phyloP scores from a whole-genome alignment of 441 rosid species.

The Rhodomyrtus psidioides region DNA sequence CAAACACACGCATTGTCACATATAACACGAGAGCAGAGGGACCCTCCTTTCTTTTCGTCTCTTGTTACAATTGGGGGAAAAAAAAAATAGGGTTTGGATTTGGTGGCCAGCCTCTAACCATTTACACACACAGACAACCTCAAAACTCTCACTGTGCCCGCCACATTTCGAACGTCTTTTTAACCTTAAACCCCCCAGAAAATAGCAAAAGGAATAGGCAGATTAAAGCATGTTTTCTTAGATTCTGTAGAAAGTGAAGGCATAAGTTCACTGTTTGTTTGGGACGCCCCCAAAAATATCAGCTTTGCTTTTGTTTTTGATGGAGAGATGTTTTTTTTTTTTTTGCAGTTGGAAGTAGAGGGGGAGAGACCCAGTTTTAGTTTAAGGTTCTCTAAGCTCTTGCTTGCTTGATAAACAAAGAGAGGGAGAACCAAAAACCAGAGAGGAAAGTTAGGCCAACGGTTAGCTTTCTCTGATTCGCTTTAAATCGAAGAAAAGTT shows the following conservation, averaged over 20 bases:
- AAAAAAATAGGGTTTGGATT: slow-evolving; percentile 17
- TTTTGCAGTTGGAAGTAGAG: slow-evolving; percentile 18
- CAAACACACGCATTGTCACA: neutral
- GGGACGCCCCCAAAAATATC: neutral
- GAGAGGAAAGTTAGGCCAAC: slow-evolving; percentile 67
- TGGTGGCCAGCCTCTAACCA: slow-evolving; percentile 52
- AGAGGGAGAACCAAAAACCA: neutral
- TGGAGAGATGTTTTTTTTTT: neutral
- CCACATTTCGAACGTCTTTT: slow-evolving; percentile 21
- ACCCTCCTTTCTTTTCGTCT: neutral
- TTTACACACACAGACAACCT: neutral
- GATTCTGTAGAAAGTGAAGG: neutral
- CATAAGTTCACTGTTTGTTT: neutral
- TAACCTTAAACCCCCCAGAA: neutral
- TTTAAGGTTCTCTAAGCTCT: neutral
- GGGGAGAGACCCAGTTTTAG: slow-evolving; percentile 15
- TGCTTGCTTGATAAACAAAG: slow-evolving; percentile 38
- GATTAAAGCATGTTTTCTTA: neutral
- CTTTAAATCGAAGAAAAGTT: slow-evolving; percentile 52
- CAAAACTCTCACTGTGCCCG: slow-evolving; percentile 18
- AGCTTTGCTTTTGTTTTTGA: neutral
- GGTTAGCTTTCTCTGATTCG: slow-evolving; percentile 32
- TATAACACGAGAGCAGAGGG: neutral
- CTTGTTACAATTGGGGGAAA: neutral
- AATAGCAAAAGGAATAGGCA: neutral